phyloP scores from a whole-genome alignment of 192 early-diverging fungal species.

The Pilaira anomala region DNA sequence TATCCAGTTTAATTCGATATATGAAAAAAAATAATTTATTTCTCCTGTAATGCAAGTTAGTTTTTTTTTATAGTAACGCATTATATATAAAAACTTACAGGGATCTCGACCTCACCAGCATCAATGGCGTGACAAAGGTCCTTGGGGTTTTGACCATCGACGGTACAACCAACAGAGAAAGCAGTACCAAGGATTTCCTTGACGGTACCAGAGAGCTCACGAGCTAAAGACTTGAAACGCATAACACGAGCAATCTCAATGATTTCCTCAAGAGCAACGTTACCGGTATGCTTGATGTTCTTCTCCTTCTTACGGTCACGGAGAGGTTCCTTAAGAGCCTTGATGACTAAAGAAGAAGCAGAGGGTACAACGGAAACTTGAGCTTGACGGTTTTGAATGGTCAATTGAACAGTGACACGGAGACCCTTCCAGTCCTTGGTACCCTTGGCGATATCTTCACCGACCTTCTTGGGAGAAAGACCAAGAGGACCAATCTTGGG shows the following conservation, averaged over 20 bases:
- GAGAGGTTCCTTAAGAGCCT: slow-evolving; percentile 94
- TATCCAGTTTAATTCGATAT: not conserved
- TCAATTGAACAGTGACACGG: slow-evolving; percentile 95
- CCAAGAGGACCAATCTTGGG: slow-evolving; percentile 99
- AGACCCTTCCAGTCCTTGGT: slow-evolving; percentile 99
- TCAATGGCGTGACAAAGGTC: slow-evolving; percentile 84
- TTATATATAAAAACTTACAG: slow-evolving; percentile 31
- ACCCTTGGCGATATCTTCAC: slow-evolving; percentile 99
- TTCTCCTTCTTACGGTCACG: slow-evolving; percentile 99
- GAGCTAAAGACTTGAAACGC: slow-evolving; percentile 92
- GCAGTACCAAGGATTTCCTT: slow-evolving; percentile 95
- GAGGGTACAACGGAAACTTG: slow-evolving; percentile 93
- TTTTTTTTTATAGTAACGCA: not conserved
- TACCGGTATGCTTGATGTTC: slow-evolving; percentile 99
- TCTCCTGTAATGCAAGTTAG: not conserved
- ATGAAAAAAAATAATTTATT: not conserved
- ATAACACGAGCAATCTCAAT: slow-evolving; percentile 96
- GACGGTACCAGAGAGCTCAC: slow-evolving; percentile 92
- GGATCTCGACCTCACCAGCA: slow-evolving; percentile 80
- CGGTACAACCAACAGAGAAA: slow-evolving; percentile 96
- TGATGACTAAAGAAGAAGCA: slow-evolving; percentile 95
- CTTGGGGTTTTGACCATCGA: slow-evolving; percentile 91
- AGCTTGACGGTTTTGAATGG: slow-evolving; percentile 99
- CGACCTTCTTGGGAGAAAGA: slow-evolving; percentile 99
- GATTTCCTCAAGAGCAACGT: slow-evolving; percentile 90